Conservation (phyloP, 2,329 filamentous ascomycete species). For the Sarocladiaceae sp. region DNA sequence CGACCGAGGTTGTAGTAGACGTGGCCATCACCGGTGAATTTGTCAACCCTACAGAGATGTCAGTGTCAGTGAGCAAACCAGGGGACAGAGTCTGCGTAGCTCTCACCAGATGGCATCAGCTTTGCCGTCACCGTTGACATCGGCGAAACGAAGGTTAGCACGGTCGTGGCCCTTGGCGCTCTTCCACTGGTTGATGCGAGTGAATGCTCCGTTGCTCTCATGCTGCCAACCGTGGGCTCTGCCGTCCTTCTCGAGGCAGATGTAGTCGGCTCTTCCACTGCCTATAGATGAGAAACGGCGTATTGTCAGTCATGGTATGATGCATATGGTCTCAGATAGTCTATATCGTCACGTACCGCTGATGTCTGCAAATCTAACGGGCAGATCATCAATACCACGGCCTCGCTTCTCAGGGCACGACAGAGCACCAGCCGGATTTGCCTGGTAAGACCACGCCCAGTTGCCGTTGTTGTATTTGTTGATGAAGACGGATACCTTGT, state of each 20-base stretch:
- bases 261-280: constrained; percentile 22
- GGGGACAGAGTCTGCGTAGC: too few relatives aligned
- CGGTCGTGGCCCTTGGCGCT: constrained; percentile 22
- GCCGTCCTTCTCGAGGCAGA: constrained; percentile 25
- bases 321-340: too few relatives aligned
- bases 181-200: constrained; percentile 24
- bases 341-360: too few relatives aligned
- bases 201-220: background rate
- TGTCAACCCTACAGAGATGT: too few relatives aligned
- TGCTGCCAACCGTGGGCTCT: constrained; percentile 16
- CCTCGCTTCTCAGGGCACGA: background rate
- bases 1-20: background rate
- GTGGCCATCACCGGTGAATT: background rate
- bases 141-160: constrained; percentile 29
- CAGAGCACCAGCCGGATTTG: background rate
- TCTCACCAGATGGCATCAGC: background rate
- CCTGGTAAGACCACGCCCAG: background rate
- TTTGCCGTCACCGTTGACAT: constrained; percentile 25
- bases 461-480: constrained; percentile 15
- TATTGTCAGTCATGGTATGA: constrained; percentile 19
- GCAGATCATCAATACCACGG: background rate
- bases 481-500: constrained; percentile 17
- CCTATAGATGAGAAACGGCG: constrained; percentile 25
- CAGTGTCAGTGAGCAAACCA: too few relatives aligned
- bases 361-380: too few relatives aligned